phyloP scores from a whole-genome alignment of 257 asterid species.

The Marsdenia floribunda region DNA sequence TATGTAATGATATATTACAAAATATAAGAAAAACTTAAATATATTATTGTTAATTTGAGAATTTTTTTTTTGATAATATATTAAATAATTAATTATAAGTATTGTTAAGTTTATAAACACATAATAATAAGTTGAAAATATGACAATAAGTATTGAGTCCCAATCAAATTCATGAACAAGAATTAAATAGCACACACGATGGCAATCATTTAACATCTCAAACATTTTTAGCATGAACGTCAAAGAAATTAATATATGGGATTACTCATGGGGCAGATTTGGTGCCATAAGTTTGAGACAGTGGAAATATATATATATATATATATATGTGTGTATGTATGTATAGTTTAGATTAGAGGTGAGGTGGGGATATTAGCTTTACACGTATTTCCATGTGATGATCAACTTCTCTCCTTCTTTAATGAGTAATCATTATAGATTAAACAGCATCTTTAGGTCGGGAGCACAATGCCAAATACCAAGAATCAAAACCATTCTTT shows the following conservation, averaged over 20 bases:
- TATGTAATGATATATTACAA: too few relatives aligned
- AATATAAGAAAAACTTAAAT: too few relatives aligned
- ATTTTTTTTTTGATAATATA: too few relatives aligned
- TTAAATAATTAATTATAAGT: too few relatives aligned
- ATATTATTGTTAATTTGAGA: too few relatives aligned
- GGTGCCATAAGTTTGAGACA: conserved; percentile 33
- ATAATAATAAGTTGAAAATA: too few relatives aligned
- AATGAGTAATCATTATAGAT: conserved; percentile 41
- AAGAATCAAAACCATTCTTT: conserved; percentile 16
- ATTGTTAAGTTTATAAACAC: too few relatives aligned
- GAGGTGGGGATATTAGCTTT: conserved; percentile 28
- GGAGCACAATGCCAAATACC: conserved; percentile 20
- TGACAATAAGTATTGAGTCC: not conserved
- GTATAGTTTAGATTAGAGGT: conserved; percentile 1
- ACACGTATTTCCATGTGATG: conserved; percentile 42
- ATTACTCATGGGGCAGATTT: not conserved
- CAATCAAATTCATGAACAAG: not conserved
- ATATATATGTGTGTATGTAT: too few relatives aligned
- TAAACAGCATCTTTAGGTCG: conserved; percentile 26
- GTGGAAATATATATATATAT: not conserved
- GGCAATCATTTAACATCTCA: conserved; percentile 5
- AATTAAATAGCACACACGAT: not conserved
- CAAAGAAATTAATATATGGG: not conserved
- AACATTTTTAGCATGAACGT: not conserved
- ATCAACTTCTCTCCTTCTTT: conserved; percentile 18